Conservation (phyloP, 768 basidiomycete species). For the Mycena olivaceomarginata region DNA sequence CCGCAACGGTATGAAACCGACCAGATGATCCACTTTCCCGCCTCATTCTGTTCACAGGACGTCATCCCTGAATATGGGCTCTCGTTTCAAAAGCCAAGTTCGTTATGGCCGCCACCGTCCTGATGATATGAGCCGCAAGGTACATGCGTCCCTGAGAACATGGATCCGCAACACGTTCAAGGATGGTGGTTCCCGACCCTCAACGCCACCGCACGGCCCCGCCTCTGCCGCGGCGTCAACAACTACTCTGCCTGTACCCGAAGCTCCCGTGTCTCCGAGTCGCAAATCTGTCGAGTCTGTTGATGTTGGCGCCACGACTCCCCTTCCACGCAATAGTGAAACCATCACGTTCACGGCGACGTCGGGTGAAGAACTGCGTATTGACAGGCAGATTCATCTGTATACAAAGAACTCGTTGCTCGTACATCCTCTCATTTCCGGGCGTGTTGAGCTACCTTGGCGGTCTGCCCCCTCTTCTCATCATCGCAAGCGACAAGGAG, state of each 20-base stretch:
- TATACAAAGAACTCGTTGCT: slow-evolving; percentile 89
- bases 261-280: slow-evolving; percentile 20
- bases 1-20: slow-evolving; percentile 77
- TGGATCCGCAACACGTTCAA: slow-evolving; percentile 77
- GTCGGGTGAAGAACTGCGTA: slow-evolving; percentile 71
- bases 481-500: slow-evolving; percentile 94
- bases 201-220: slow-evolving; percentile 46
- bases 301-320: slow-evolving; percentile 69
- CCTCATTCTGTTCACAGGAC: slow-evolving; percentile 69
- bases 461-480: slow-evolving; percentile 89
- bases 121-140: slow-evolving; percentile 73
- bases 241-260: slow-evolving; percentile 41
- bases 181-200: slow-evolving; percentile 44
- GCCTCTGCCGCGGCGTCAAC: slow-evolving; percentile 20
- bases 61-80: slow-evolving; percentile 87
- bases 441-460: slow-evolving; percentile 90
- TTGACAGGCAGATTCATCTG: slow-evolving; percentile 87
- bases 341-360: slow-evolving; percentile 65
- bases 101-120: slow-evolving; percentile 87
- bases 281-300: slow-evolving; percentile 48
- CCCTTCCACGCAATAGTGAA: slow-evolving; percentile 66
- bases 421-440: slow-evolving; percentile 89
- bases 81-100: slow-evolving; percentile 86
- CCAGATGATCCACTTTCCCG: not conserved
- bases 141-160: slow-evolving; percentile 76